phyloP scores from a whole-genome alignment of 306 rosid genomes.

The Styphnolobium japonicum region DNA sequence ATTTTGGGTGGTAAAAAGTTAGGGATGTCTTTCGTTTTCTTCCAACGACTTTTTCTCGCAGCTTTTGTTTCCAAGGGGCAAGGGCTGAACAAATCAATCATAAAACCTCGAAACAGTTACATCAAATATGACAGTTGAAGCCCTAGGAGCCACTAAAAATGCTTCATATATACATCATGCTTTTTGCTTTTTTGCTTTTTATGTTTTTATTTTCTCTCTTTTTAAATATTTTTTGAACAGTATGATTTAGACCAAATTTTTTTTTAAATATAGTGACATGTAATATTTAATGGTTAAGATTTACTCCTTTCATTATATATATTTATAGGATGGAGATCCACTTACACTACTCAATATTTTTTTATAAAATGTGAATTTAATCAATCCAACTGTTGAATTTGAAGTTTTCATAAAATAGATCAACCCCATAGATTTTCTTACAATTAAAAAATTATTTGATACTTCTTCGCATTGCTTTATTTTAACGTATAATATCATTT shows the following conservation, averaged over 20 bases:
- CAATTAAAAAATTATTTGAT: too few species aligned
- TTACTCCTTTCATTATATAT: too few species aligned
- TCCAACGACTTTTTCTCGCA: not conserved
- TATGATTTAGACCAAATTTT: constrained; percentile 18
- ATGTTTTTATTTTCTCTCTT: not conserved
- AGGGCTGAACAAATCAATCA: constrained; percentile 30
- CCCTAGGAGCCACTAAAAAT: constrained; percentile 30
- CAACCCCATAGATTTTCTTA: too few species aligned
- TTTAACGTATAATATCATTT: too few species aligned
- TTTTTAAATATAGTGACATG: too few species aligned
- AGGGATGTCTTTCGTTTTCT: constrained; percentile 28
- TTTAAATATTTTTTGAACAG: not conserved
- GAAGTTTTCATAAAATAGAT: too few species aligned
- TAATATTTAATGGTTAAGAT: too few species aligned
- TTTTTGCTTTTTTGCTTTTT: not conserved
- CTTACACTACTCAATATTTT: too few species aligned
- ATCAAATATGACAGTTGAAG: constrained; percentile 17
- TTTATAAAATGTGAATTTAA: too few species aligned
- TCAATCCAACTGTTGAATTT: too few species aligned
- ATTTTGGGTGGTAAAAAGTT: constrained; percentile 32
- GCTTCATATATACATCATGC: not conserved
- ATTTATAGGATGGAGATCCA: too few species aligned
- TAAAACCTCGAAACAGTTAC: constrained; percentile 26
- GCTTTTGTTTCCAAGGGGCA: constrained; percentile 20
- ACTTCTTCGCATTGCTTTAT: too few species aligned